Evolutionary conservation across 148 eudicot genomes (phyloP), one percentile per base, ranked within the genome.

Genomic region (Tetragonia tetragonoides): DNA sequence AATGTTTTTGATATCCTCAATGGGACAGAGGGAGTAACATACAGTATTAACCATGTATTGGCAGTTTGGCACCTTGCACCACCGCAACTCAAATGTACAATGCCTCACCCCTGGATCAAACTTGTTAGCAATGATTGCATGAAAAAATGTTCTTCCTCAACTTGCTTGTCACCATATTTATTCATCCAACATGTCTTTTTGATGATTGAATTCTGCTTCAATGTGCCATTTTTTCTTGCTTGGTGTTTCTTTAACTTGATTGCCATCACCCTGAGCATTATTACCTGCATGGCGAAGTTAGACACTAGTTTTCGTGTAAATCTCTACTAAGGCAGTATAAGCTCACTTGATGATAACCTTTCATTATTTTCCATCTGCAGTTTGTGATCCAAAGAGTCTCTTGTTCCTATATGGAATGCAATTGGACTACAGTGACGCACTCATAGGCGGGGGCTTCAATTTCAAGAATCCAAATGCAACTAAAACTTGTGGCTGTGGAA

Each of bases 381-480:
- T 95, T 79, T 93, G 97, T 83, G 99, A 95, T 89, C 97, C 99
- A 23, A 95, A 95, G 88, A 95, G 99, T 86, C 97, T 95, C 66
- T 91, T 93, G 16, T 93, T 91, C 78, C 68, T 95, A 8, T 95
- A 69, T 54, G 99, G 99, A 73, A 91, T 95, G 97, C 97, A 95
- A 81, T 83, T 95, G 82, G 99, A 95, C 85, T 95, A 89, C 83
- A 95, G 97, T 68, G 93, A 95, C 77, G 99, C 97, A 38, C 97
- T 95, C 67, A 91, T 95, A 66, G 99, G 99, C 15, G 99, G 97
- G 54, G 99, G 99, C 72, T 95, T 95, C 81, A 83, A 89, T 66
- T 93, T 95, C 89, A 87, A 91, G 77, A 95, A 95, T 81, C 99
- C 97, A 6, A 95, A 95, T 73, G 99, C 99, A 34, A 86, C 95